A percentile compares a stretch with the other conserved stretches of the same genome.
Evolutionary conservation across 179 eudicot species (phyloP).

Genomic region (Pouteria campechiana): DNA sequence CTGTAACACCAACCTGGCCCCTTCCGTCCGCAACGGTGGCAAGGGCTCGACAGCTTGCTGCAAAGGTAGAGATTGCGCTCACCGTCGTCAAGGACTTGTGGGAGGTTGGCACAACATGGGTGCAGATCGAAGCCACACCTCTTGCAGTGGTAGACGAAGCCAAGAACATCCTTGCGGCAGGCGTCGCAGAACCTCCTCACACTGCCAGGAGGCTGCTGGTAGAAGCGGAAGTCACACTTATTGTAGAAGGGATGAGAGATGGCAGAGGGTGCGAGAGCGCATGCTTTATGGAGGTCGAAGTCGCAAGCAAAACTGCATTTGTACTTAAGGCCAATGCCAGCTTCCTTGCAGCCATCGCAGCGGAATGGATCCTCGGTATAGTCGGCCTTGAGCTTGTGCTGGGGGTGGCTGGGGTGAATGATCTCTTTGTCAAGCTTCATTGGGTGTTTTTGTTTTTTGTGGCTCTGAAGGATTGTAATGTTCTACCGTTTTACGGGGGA

Average conservation of each 20-base stretch:
- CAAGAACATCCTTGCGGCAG: conserved; percentile 12
- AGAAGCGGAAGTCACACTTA: conserved; percentile 22
- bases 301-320: conserved; percentile 11
- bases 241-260: conserved; percentile 20
- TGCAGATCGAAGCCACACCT: conserved; percentile 44
- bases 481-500: too few species aligned
- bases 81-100: conserved; percentile 29
- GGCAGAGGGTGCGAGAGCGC: conserved; percentile 7
- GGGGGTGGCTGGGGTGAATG: conserved; percentile 17
- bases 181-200: conserved; percentile 15
- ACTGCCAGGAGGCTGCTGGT: conserved; percentile 9
- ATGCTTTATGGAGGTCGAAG: conserved; percentile 17
- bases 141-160: conserved; percentile 35
- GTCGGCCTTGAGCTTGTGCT: conserved; percentile 16
- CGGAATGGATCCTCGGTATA: conserved; percentile 20
- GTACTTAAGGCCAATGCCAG: conserved; percentile 21
- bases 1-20: conserved; percentile 27
- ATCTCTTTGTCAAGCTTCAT: conserved; percentile 8
- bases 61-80: conserved; percentile 9
- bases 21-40: conserved; percentile 20
- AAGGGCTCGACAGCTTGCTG: conserved; percentile 18
- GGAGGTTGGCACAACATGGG: conserved; percentile 44
- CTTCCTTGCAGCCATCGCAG: conserved; percentile 29
- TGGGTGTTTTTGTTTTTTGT: neutral
- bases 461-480: too few species aligned